A percentile compares a stretch with the other conserved stretches of the same genome.
These are phyloP conservation scores for Paspalum notatum DNA, from an alignment of 176 grass and related monocot species.

Conservation along the genomic window DNA sequence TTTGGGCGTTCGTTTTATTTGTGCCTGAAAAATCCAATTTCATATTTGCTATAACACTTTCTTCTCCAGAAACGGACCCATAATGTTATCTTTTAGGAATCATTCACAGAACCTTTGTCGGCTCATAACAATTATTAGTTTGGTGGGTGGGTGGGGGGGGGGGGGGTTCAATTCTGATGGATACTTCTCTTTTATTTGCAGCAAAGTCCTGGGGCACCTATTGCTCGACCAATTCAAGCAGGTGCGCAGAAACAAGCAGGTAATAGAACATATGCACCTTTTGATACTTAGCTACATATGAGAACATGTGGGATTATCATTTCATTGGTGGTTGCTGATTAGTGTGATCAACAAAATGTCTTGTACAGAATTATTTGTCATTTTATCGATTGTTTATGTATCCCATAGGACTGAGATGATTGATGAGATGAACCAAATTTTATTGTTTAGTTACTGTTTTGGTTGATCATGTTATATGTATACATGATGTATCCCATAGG, in stretches of 20 bases:
- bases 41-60: neutral
- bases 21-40: neutral
- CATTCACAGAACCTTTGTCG: constrained; percentile 11
- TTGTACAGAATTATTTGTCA: neutral
- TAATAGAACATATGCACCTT: constrained; percentile 27
- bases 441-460: neutral
- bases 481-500: neutral
- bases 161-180: constrained; percentile 13
- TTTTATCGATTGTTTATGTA: neutral
- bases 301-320: neutral
- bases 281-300: constrained; percentile 20
- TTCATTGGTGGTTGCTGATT: neutral
- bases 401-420: constrained; percentile 9
- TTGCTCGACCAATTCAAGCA: constrained; percentile 51
- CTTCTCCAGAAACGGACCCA: neutral
- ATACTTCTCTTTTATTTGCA: constrained; percentile 31
- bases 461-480: neutral
- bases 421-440: constrained; percentile 5
- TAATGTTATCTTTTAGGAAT: constrained; percentile 7
- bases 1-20: neutral
- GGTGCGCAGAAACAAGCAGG: constrained; percentile 58
- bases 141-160: no score
- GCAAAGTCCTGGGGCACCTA: constrained; percentile 58
- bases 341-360: constrained; percentile 3
- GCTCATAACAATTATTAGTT: constrained; percentile 25